Percentiles rank a stretch among this genome's conserved stretches.
These are phyloP conservation scores for Eimeria sp. DNA, from an alignment of 169 alveolate genomes.

Conservation along the genomic window DNA sequence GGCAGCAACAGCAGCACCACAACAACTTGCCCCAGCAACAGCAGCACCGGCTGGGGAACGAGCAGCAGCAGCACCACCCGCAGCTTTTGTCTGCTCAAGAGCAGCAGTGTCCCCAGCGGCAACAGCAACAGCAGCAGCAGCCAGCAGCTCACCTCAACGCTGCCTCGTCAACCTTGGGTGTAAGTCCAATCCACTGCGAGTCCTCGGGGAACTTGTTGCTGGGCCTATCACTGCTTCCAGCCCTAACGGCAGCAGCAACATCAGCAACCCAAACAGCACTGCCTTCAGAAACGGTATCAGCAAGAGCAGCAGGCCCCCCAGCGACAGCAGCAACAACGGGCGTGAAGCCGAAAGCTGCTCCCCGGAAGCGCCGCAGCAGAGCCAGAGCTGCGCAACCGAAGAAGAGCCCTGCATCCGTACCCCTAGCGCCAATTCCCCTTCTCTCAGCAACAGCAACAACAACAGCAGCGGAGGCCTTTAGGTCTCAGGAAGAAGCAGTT, in stretches of 20 bases:
- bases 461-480: not conserved
- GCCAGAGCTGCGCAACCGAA: not conserved
- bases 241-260: not conserved
- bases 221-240: not conserved
- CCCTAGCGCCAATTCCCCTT: not conserved
- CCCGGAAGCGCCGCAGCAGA: constrained; percentile 1
- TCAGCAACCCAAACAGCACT: not conserved
- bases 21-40: not conserved
- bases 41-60: not conserved
- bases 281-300: no score
- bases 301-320: no score
- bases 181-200: not conserved
- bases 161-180: not conserved
- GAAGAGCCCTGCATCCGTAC: not conserved
- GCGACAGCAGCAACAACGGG: no score
- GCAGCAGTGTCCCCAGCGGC: not conserved
- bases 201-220: not conserved
- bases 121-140: not conserved
- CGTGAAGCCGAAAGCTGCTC: not conserved
- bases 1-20: not conserved
- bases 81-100: not conserved
- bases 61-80: not conserved
- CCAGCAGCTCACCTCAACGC: not conserved
- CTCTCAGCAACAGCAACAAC: not conserved
- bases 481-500: not conserved